Conservation (phyloP, 2,329 filamentous ascomycete species). For the Sclerotinia spermophila region DNA sequence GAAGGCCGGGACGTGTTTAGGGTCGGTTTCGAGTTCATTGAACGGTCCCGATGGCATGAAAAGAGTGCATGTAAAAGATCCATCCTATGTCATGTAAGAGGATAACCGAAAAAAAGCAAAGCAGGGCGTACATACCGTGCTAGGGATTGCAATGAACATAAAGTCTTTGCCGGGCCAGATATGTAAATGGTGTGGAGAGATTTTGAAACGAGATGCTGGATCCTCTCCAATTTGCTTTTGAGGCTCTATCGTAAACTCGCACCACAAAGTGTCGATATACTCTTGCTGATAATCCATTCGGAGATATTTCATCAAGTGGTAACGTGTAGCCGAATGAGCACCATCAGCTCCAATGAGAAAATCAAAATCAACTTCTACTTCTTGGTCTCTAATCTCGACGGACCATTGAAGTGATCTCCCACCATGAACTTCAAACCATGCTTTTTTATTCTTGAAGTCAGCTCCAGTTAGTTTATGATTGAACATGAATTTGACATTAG, state of each 20-base stretch:
- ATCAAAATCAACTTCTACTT: slow-evolving; percentile 85
- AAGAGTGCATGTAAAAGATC: slow-evolving; percentile 90
- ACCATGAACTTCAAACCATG: slow-evolving; percentile 74
- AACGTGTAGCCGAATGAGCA: slow-evolving; percentile 85
- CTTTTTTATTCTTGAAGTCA: slow-evolving; percentile 73
- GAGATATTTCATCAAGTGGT: slow-evolving; percentile 93
- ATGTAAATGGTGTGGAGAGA: slow-evolving; percentile 90
- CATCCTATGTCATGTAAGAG: slow-evolving; percentile 56
- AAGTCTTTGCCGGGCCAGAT: slow-evolving; percentile 94
- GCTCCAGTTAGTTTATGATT: slow-evolving; percentile 90
- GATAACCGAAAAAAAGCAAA: not conserved
- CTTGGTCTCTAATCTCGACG: slow-evolving; percentile 40
- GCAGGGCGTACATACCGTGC: slow-evolving; percentile 32
- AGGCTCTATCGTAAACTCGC: slow-evolving; percentile 75
- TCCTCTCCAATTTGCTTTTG: slow-evolving; percentile 30
- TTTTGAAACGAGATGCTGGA: slow-evolving; percentile 57
- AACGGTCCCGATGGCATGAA: slow-evolving; percentile 77
- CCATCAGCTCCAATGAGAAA: slow-evolving; percentile 93
- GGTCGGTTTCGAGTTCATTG: slow-evolving; percentile 59
- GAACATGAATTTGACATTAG: slow-evolving; percentile 90
- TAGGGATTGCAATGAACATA: slow-evolving; percentile 98
- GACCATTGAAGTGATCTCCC: slow-evolving; percentile 34
- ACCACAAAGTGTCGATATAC: slow-evolving; percentile 97
- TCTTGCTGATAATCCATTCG: slow-evolving; percentile 88
- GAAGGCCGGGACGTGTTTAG: slow-evolving; percentile 60